These are phyloP conservation scores for Aegilops sharonensis DNA, from an alignment of 176 grass and related monocot species.

Conservation along the genomic window DNA sequence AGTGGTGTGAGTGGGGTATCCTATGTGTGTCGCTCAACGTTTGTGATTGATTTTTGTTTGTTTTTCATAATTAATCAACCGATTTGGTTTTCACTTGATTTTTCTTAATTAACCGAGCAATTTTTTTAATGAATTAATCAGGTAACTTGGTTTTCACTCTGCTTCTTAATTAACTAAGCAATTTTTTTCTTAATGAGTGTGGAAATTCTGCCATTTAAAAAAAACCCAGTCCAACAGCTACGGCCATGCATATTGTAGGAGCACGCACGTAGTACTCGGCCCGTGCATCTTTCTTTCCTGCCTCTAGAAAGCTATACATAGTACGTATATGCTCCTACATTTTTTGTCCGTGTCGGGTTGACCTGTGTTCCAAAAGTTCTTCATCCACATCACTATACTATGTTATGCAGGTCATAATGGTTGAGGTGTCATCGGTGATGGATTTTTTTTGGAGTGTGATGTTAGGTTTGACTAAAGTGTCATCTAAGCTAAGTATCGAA, in stretches of 20 bases:
- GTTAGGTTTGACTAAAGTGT: constrained; percentile 49
- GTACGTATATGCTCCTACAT: background rate
- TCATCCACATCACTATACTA: background rate
- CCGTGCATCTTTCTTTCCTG: background rate
- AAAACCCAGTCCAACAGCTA: background rate
- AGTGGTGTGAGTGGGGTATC: too few relatives aligned
- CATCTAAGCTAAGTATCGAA: constrained; percentile 7
- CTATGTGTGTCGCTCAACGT: too few relatives aligned
- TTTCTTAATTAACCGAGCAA: too few relatives aligned
- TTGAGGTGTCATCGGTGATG: constrained; percentile 13
- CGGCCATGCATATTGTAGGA: background rate
- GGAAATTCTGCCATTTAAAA: too few relatives aligned
- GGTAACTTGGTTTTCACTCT: too few relatives aligned
- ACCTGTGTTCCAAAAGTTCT: background rate
- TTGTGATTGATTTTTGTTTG: too few relatives aligned
- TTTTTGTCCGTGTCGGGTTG: background rate
- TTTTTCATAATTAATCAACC: too few relatives aligned
- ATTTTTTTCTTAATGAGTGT: too few relatives aligned
- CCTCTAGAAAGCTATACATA: background rate
- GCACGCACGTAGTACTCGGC: background rate
- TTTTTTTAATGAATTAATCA: too few relatives aligned
- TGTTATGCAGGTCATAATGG: background rate
- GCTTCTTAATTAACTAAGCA: too few relatives aligned
- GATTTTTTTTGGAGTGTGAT: constrained; percentile 5
- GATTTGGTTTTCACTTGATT: too few relatives aligned